Evolutionary conservation across 2,329 filamentous ascomycete species (phyloP).

Genomic region (Paraconiothyrium sp.): DNA sequence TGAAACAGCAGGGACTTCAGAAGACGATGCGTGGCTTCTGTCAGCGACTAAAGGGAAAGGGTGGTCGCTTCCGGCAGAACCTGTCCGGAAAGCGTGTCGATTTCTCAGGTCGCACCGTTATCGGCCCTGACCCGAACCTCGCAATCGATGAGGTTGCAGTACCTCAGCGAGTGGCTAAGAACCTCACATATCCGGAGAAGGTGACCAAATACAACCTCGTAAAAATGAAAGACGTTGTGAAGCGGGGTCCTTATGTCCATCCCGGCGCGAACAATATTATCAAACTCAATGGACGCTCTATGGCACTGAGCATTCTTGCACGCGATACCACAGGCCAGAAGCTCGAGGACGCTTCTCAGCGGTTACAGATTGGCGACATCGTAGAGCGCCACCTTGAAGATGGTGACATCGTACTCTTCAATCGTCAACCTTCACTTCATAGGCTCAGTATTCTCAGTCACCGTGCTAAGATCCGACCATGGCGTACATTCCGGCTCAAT

Average conservation of each 20-base stretch:
- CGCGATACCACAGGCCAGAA: slow-evolving; percentile 64
- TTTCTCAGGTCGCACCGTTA: slow-evolving; percentile 96
- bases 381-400: slow-evolving; percentile 96
- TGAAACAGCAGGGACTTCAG: slow-evolving; percentile 87
- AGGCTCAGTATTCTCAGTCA: slow-evolving; percentile 99
- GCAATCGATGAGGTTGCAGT: slow-evolving; percentile 94
- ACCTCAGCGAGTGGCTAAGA: slow-evolving; percentile 90
- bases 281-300: slow-evolving; percentile 72
- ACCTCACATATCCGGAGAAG: slow-evolving; percentile 92
- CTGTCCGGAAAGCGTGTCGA: slow-evolving; percentile 98
- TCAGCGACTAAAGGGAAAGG: slow-evolving; percentile 94
- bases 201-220: slow-evolving; percentile 86
- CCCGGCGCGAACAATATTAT: slow-evolving; percentile 87
- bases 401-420: slow-evolving; percentile 95
- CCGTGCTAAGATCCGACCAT: slow-evolving; percentile 89
- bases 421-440: slow-evolving; percentile 95
- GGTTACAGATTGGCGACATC: slow-evolving; percentile 82
- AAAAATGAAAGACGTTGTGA: slow-evolving; percentile 78
- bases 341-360: slow-evolving; percentile 73
- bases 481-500: slow-evolving; percentile 95
- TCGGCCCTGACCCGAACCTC: slow-evolving; percentile 95
- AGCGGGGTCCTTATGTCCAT: slow-evolving; percentile 79
- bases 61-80: slow-evolving; percentile 96
- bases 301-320: slow-evolving; percentile 69
- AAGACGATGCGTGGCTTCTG: slow-evolving; percentile 94